These are phyloP conservation scores for Xylaria flabelliformis DNA, from an alignment of 495 filamentous ascomycete species.

Conservation along the genomic window DNA sequence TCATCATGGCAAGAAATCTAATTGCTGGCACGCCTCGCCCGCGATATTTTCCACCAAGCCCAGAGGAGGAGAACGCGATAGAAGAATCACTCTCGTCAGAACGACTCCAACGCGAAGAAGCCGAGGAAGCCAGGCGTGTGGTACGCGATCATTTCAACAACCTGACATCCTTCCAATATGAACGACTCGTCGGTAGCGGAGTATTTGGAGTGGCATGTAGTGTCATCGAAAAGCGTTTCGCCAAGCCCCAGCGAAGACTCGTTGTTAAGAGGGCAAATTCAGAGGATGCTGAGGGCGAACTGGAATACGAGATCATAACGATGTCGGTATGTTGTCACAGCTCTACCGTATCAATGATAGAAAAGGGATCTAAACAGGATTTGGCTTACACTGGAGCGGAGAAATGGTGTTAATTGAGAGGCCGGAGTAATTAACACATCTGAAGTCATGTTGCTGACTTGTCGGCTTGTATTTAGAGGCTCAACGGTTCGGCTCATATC, in stretches of 20 bases:
- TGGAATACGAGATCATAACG: constrained; percentile 2
- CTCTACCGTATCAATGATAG: background rate
- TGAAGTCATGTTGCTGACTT: constrained; percentile 8
- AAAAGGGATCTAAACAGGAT: background rate
- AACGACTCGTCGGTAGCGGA: background rate
- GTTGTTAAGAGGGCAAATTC: constrained; percentile 10
- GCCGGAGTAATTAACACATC: background rate
- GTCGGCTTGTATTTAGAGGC: background rate
- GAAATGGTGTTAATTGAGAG: background rate
- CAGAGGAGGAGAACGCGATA: background rate
- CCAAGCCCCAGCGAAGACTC: background rate
- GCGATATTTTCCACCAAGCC: background rate
- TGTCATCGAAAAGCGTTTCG: background rate
- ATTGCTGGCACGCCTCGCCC: too few relatives aligned
- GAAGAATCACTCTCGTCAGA: background rate
- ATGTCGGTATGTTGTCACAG: constrained; percentile 9
- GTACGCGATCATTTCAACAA: constrained; percentile 20
- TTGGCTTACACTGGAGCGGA: background rate
- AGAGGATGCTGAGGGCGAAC: background rate
- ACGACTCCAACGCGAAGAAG: background rate
- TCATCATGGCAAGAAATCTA: background rate
- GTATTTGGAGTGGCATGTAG: constrained; percentile 1
- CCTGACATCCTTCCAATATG: background rate
- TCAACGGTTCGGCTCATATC: constrained; percentile 23
- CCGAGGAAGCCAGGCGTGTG: background rate